Evolutionary conservation across 129 eudicot genomes (phyloP).

Genomic region (Lonicera japonica): DNA sequence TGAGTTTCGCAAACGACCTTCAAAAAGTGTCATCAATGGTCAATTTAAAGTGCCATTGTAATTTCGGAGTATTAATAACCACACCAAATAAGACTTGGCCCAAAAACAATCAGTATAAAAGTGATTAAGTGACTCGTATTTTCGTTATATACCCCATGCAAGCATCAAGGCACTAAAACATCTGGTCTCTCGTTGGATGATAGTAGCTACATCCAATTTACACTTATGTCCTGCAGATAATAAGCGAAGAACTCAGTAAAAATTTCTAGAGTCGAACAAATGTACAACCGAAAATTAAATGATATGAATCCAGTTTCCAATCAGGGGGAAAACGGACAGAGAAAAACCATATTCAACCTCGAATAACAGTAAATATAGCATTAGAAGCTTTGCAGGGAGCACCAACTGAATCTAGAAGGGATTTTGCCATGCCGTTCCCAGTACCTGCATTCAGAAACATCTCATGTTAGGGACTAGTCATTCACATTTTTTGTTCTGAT

Average conservation of each 20-base stretch:
- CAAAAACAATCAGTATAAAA: background rate
- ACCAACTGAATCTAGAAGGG: conserved; percentile 82
- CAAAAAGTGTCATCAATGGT: too few relatives aligned
- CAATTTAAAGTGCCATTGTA: too few relatives aligned
- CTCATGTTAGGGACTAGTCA: conserved; percentile 5
- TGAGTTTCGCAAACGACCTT: too few relatives aligned
- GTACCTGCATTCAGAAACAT: conserved; percentile 57
- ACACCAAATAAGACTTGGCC: too few relatives aligned
- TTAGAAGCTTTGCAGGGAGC: conserved; percentile 63
- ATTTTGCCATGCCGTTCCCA: conserved; percentile 94
- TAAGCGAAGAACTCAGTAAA: conserved; percentile 5
- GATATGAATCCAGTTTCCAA: background rate
- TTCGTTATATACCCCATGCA: conserved; percentile 77
- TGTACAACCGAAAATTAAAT: background rate
- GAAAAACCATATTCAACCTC: conserved; percentile 36
- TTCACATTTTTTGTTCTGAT: background rate
- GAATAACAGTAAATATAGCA: conserved; percentile 69
- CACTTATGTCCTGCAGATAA: conserved; percentile 72
- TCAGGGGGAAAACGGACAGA: background rate
- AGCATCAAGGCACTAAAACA: conserved; percentile 83
- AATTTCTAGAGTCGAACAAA: background rate
- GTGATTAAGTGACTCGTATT: background rate
- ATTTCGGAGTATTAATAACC: too few relatives aligned
- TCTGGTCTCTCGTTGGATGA: conserved; percentile 65
- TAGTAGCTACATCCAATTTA: conserved; percentile 76